Evolutionary conservation across 306 rosid genomes (phyloP).

Genomic region (Prunus armeniaca): DNA sequence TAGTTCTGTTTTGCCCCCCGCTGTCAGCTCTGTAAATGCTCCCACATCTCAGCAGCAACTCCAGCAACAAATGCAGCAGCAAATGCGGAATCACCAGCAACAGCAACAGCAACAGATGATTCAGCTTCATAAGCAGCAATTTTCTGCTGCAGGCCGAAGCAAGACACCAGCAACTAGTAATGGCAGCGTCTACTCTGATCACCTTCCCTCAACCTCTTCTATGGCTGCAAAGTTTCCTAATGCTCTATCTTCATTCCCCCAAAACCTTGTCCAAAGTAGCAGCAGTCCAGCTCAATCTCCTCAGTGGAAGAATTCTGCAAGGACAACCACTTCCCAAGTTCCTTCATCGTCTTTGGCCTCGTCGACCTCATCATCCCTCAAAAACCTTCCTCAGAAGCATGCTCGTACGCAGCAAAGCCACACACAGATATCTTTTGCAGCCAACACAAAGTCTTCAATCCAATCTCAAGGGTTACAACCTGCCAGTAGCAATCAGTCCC

Average conservation of each 20-base stretch:
- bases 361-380: constrained; percentile 53
- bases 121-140: constrained; percentile 61
- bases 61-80: constrained; percentile 44
- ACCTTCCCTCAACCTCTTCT: constrained; percentile 60
- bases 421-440: constrained; percentile 80
- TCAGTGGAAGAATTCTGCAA: constrained; percentile 80
- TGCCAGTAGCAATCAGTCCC: constrained; percentile 57
- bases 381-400: constrained; percentile 67
- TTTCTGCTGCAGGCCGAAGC: constrained; percentile 42
- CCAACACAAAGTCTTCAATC: constrained; percentile 60
- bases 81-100: constrained; percentile 23
- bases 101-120: constrained; percentile 51
- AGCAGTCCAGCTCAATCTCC: constrained; percentile 69
- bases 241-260: constrained; percentile 63
- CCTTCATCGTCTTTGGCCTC: constrained; percentile 63
- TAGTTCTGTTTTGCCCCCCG: constrained; percentile 51
- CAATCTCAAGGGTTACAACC: constrained; percentile 59
- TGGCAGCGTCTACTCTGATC: constrained; percentile 66
- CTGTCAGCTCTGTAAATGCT: constrained; percentile 33
- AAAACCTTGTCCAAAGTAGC: constrained; percentile 66
- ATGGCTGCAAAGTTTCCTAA: constrained; percentile 72
- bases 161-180: constrained; percentile 67
- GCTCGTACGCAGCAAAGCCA: constrained; percentile 64
- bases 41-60: constrained; percentile 61
- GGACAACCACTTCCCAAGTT: constrained; percentile 51